Evolutionary conservation across 129 eudicot genomes (phyloP).

Genomic region (sunflower (Helianthus annuus)): DNA sequence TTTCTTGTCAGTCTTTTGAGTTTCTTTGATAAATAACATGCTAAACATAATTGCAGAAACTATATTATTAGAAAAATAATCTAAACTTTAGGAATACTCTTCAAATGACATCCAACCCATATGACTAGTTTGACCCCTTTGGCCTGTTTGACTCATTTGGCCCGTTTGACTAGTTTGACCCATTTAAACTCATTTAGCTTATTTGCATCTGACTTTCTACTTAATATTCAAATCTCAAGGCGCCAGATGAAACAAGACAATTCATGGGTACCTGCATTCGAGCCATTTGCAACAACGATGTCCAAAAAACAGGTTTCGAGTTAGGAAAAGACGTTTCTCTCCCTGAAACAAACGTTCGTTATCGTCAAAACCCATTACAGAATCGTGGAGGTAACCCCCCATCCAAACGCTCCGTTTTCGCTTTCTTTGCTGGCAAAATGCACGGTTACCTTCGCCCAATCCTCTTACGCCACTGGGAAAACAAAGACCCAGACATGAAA

Average conservation of each 20-base stretch:
- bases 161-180: background rate
- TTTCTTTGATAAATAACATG: background rate
- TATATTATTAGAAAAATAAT: background rate
- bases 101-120: background rate
- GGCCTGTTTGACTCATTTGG: background rate
- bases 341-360: constrained; percentile 45
- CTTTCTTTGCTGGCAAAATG: constrained; percentile 64
- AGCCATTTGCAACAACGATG: constrained; percentile 57
- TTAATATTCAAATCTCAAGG: constrained; percentile 29
- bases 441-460: constrained; percentile 58
- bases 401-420: constrained; percentile 43
- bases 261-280: constrained; percentile 52
- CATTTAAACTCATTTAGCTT: background rate
- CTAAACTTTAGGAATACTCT: background rate
- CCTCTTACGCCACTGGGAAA: constrained; percentile 50
- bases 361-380: constrained; percentile 39
- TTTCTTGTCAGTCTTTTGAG: background rate
- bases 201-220: constrained; percentile 4
- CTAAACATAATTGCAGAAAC: background rate
- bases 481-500: constrained; percentile 58
- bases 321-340: constrained; percentile 63
- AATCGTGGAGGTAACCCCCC: constrained; percentile 55
- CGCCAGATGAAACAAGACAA: constrained; percentile 45
- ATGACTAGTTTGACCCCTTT: background rate
- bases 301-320: constrained; percentile 40